Evolutionary conservation across 495 filamentous ascomycete genomes (phyloP).

Genomic region (Xylaria flabelliformis): DNA sequence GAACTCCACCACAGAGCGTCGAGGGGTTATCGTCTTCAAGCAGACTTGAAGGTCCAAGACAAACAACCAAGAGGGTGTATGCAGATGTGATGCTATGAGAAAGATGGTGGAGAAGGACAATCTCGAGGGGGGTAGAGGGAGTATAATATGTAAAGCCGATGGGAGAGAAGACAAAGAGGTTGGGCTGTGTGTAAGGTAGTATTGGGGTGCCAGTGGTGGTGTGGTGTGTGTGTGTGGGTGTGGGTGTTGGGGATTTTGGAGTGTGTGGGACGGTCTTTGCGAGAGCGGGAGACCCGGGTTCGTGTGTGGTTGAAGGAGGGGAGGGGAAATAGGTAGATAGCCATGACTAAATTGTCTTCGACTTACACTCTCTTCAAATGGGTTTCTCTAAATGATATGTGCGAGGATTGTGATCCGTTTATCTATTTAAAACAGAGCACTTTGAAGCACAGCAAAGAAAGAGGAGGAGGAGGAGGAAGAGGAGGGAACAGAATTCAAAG

Average conservation of each 20-base stretch:
- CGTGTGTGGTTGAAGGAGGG: conserved; percentile 16
- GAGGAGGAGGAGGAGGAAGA: no score
- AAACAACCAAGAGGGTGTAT: conserved; percentile 19
- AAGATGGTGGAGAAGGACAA: conserved; percentile 39
- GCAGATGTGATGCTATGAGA: conserved; percentile 34
- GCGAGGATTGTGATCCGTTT: conserved; percentile 30
- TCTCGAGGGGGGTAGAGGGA: conserved; percentile 39
- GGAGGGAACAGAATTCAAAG: conserved; percentile 30
- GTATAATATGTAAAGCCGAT: conserved; percentile 20
- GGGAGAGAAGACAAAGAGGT: conserved; percentile 21
- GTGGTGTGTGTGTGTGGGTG: conserved; percentile 35
- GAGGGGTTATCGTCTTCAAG: conserved; percentile 17
- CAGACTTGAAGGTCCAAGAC: conserved; percentile 27
- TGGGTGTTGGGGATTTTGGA: conserved; percentile 46
- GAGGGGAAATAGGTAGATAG: conserved; percentile 15
- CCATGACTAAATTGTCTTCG: background rate
- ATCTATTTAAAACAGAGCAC: conserved; percentile 42
- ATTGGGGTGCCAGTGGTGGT: conserved; percentile 17
- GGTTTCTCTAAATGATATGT: background rate
- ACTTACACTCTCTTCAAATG: conserved; percentile 40
- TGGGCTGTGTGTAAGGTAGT: conserved; percentile 22
- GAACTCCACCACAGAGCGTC: conserved; percentile 3
- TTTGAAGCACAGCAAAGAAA: conserved; percentile 24
- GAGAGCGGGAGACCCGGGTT: conserved; percentile 32
- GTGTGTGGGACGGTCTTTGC: conserved; percentile 28